These are phyloP conservation scores for Zygotorulaspora florentina DNA, from an alignment of 805 yeast genomes.

Conservation along the genomic window DNA sequence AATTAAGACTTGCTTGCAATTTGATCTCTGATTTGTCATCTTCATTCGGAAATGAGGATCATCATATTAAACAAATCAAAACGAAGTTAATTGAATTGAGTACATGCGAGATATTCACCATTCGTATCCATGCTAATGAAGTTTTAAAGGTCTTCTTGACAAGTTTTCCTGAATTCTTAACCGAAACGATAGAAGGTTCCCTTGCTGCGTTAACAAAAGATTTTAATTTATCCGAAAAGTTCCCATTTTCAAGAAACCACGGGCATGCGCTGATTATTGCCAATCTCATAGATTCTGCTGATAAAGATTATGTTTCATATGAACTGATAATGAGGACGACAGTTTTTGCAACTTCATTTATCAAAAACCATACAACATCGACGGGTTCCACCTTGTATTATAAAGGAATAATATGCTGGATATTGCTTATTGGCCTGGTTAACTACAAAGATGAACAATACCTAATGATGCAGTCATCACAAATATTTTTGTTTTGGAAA, in stretches of 20 bases:
- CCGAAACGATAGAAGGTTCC: conserved; percentile 36
- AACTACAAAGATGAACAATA: conserved; percentile 51
- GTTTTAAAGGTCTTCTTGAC: conserved; percentile 33
- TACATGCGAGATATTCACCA: conserved; percentile 37
- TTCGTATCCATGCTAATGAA: conserved; percentile 42
- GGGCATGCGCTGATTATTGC: conserved; percentile 41
- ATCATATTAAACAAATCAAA: conserved; percentile 32
- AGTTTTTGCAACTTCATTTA: conserved; percentile 41
- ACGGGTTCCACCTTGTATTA: conserved; percentile 33
- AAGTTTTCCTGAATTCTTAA: conserved; percentile 36
- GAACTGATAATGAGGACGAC: conserved; percentile 44
- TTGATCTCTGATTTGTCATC: conserved; percentile 27
- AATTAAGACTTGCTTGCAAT: conserved; percentile 21
- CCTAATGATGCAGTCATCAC: conserved; percentile 52
- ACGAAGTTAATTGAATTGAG: conserved; percentile 37
- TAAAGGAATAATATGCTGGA: conserved; percentile 53
- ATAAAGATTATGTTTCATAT: conserved; percentile 42
- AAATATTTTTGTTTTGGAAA: conserved; percentile 62
- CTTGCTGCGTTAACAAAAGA: conserved; percentile 36
- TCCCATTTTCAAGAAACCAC: conserved; percentile 35
- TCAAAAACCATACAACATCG: conserved; percentile 37
- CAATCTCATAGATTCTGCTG: conserved; percentile 34
- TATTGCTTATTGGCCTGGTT: conserved; percentile 58
- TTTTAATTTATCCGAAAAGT: conserved; percentile 26
- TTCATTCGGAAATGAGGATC: conserved; percentile 28